A percentile compares a stretch with the other conserved stretches of the same genome.
These are phyloP conservation scores for Rhodotorula mucilaginosa DNA, from an alignment of 1,284 basidiomycete species.

Conservation along the genomic window DNA sequence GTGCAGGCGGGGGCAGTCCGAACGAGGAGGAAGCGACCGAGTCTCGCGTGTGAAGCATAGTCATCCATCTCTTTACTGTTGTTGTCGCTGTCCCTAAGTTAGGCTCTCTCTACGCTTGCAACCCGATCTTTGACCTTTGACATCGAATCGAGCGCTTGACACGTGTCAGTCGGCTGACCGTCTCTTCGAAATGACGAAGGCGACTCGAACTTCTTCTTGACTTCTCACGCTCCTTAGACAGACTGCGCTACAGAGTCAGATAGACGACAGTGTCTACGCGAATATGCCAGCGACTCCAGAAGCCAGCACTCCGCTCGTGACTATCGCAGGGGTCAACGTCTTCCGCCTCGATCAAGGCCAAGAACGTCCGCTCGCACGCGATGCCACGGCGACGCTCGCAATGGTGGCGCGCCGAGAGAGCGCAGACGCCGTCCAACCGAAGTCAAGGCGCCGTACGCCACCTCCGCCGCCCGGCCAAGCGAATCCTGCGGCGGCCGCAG, in stretches of 20 bases:
- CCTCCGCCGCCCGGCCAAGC: constrained; percentile 3
- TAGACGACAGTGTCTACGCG: no score
- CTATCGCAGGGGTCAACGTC: neutral
- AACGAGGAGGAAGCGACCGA: constrained; percentile 21
- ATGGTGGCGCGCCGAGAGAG: neutral
- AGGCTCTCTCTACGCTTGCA: no score
- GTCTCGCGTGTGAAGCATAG: neutral
- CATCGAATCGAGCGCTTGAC: neutral
- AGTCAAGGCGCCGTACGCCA: neutral
- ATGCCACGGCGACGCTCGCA: neutral
- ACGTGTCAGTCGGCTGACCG: neutral
- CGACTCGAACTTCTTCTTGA: neutral
- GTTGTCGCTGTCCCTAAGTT: neutral
- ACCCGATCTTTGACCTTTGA: neutral
- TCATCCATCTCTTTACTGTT: neutral
- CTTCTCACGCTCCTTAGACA: neutral
- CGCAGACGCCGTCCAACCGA: neutral
- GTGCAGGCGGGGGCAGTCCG: neutral
- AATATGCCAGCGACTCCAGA: no score
- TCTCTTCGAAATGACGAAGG: neutral
- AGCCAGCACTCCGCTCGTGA: constrained; percentile 1
- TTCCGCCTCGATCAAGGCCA: neutral
- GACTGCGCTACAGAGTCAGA: neutral
- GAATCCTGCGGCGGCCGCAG: neutral
- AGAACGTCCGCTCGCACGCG: neutral